Percentiles rank a stretch among this genome's conserved stretches.
These are phyloP conservation scores for Phytophthora pinifolia DNA, from an alignment of 352 stramenopile genomes.

Conservation along the genomic window DNA sequence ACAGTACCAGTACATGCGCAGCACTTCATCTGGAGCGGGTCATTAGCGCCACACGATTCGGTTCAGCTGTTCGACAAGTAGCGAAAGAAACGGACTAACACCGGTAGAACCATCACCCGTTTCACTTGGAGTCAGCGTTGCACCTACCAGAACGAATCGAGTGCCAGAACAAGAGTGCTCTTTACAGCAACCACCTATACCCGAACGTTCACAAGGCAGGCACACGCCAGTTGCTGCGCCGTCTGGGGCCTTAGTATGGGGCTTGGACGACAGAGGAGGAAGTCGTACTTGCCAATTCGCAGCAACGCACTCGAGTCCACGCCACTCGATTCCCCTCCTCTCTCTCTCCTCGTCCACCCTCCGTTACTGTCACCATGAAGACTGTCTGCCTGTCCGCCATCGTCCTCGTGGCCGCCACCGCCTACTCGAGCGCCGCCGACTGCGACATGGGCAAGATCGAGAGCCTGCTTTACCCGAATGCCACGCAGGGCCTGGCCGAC, in stretches of 20 bases:
- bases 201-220: slow-evolving; percentile 6
- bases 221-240: slow-evolving; percentile 16
- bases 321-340: slow-evolving; percentile 13
- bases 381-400: slow-evolving; percentile 22
- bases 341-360: not conserved
- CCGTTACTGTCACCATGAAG: slow-evolving; percentile 26
- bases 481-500: slow-evolving; percentile 44
- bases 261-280: no score
- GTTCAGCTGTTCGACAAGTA: slow-evolving; percentile 15
- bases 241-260: slow-evolving; percentile 8
- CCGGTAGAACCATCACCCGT: no score
- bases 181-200: slow-evolving; percentile 6
- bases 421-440: slow-evolving; percentile 31
- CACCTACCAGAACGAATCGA: no score
- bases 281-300: slow-evolving; percentile 24
- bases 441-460: slow-evolving; percentile 62
- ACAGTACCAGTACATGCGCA: no score
- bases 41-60: not conserved
- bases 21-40: no score
- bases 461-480: slow-evolving; percentile 55
- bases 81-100: slow-evolving; percentile 12
- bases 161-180: no score
- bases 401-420: slow-evolving; percentile 23
- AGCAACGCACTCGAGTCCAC: slow-evolving; percentile 13
- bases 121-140: not conserved